Evolutionary conservation across 805 yeast species (phyloP).

Genomic region (Lipomyces yamanashiensis): DNA sequence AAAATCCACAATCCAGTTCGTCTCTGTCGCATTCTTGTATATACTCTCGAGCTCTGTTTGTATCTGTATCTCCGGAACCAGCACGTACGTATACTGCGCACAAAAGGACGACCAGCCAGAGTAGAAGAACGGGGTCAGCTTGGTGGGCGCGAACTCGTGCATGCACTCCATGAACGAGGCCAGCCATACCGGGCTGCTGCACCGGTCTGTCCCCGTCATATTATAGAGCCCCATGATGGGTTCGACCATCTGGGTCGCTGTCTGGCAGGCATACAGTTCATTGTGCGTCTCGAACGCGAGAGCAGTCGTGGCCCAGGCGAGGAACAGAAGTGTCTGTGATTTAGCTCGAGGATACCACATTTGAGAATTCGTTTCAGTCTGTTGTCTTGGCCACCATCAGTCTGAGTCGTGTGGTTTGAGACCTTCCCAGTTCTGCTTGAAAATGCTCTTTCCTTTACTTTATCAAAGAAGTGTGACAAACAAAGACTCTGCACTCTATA

Average conservation of each 20-base stretch:
- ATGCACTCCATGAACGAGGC: slow-evolving; percentile 13
- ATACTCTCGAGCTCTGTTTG: slow-evolving; percentile 8
- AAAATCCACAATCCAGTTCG: background rate
- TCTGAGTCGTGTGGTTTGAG: too few relatives aligned
- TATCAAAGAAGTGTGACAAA: too few relatives aligned
- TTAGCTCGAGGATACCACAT: too few relatives aligned
- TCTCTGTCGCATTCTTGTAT: slow-evolving; percentile 10
- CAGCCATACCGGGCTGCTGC: background rate
- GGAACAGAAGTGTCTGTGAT: background rate
- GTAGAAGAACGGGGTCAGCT: slow-evolving; percentile 6
- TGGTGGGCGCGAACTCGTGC: slow-evolving; percentile 6
- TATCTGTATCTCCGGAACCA: background rate
- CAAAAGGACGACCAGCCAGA: background rate
- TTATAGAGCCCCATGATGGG: background rate
- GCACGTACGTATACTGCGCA: background rate
- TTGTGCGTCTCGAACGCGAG: slow-evolving; percentile 9
- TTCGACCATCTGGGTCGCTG: background rate
- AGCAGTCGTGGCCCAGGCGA: background rate
- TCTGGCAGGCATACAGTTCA: slow-evolving; percentile 9
- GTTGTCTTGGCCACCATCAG: too few relatives aligned
- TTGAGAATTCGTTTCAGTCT: too few relatives aligned
- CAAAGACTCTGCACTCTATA: too few relatives aligned
- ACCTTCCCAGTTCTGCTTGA: too few relatives aligned
- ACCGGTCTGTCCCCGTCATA: background rate
- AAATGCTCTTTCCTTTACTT: too few relatives aligned